phyloP scores from a whole-genome alignment of 768 basidiomycete species.

The Tricholoma matsutake region DNA sequence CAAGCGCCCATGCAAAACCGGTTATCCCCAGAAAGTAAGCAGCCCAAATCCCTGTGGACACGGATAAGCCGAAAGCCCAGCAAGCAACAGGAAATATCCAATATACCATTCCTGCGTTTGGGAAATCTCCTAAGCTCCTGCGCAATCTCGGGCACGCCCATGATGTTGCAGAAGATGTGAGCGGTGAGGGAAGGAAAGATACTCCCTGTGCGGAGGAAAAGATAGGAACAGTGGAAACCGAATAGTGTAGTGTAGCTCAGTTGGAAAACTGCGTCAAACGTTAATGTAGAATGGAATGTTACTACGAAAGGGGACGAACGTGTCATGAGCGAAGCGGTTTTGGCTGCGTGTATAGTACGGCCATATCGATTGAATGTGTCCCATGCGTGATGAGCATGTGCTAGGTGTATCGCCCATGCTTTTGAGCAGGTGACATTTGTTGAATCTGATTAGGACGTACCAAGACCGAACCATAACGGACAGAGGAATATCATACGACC shows the following conservation, averaged over 20 bases:
- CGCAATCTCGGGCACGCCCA: constrained; percentile 78
- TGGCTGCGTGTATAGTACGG: constrained; percentile 57
- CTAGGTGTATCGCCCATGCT: constrained; percentile 33
- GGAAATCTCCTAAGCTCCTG: constrained; percentile 57
- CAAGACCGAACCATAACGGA: constrained; percentile 86
- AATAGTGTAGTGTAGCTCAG: constrained; percentile 89
- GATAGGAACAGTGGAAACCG: constrained; percentile 81
- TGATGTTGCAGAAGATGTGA: constrained; percentile 91
- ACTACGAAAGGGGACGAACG: constrained; percentile 39
- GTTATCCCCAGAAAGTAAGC: constrained; percentile 60
- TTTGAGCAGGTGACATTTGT: neutral
- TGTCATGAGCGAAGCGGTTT: constrained; percentile 53
- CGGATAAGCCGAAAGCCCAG: constrained; percentile 12
- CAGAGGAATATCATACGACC: constrained; percentile 70
- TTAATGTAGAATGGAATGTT: neutral
- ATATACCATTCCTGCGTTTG: constrained; percentile 48
- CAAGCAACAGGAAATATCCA: constrained; percentile 9
- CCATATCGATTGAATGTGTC: constrained; percentile 81
- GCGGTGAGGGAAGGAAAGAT: constrained; percentile 73
- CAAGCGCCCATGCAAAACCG: constrained; percentile 52
- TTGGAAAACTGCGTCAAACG: constrained; percentile 65
- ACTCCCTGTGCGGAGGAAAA: constrained; percentile 85
- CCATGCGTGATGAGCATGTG: constrained; percentile 91
- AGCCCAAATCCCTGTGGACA: constrained; percentile 44
- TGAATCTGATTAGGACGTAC: constrained; percentile 38